phyloP scores from a whole-genome alignment of 768 basidiomycete genomes.

The Suillus subalutaceus region DNA sequence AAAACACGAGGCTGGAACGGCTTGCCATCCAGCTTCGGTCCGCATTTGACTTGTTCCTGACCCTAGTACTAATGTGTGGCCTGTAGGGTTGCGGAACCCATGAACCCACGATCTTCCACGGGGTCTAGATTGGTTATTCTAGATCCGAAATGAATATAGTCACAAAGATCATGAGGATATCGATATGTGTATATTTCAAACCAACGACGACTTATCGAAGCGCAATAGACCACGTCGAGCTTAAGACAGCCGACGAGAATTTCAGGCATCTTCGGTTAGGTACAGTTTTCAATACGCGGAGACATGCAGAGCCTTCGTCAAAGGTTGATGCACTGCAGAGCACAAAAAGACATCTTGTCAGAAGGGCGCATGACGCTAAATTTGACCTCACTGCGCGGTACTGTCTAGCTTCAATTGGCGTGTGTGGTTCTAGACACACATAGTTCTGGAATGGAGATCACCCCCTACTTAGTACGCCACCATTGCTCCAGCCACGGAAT shows the following conservation, averaged over 20 bases:
- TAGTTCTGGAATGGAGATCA: not conserved
- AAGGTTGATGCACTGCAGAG: not conserved
- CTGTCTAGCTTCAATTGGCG: not conserved
- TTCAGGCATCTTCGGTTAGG: not conserved
- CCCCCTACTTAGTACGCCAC: not conserved
- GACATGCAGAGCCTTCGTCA: not conserved
- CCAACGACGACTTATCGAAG: too few species aligned
- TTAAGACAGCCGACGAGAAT: not conserved
- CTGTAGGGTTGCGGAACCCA: slow-evolving; percentile 9
- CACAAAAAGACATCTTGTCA: not conserved
- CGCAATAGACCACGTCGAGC: not conserved
- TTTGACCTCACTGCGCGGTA: not conserved
- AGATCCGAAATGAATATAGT: slow-evolving; percentile 19
- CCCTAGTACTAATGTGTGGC: slow-evolving; percentile 10
- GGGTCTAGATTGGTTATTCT: slow-evolving; percentile 12
- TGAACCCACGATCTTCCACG: slow-evolving; percentile 7
- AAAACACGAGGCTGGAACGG: slow-evolving; percentile 32
- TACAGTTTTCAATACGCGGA: not conserved
- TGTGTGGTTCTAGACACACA: not conserved
- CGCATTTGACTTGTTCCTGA: slow-evolving; percentile 11
- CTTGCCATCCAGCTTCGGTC: slow-evolving; percentile 14
- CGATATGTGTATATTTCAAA: not conserved
- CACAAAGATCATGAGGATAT: not conserved
- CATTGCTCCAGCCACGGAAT: not conserved
- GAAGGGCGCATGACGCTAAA: not conserved